Base-by-base conservation (phyloP, 2,329 filamentous ascomycete species). In the Graphium sp. region DNA sequence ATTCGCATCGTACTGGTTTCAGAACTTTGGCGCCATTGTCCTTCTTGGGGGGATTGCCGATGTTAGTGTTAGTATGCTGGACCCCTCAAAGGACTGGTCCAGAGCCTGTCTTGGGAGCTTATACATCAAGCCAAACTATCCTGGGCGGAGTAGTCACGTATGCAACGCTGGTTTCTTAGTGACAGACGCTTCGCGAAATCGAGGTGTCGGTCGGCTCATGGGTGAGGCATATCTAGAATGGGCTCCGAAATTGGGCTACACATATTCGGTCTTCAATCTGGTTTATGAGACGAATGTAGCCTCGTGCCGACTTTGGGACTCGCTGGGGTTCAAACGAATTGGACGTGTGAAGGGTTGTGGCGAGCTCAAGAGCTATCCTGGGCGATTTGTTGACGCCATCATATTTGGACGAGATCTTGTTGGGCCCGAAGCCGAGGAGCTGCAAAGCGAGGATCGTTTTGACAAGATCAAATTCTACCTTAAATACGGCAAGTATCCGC, bases 391-490 rank as follows among this genome's bases (percentile, higher is more conserved):
- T 35, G 76, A 82, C 51, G 77, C 74, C 44, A 80, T 82, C 48
- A 80, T 82, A 36, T 82, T 78, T 53, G 84, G 84, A 19, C 63
- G 70, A 30, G 71, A 75, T 41, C 55, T 72, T 35, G 56, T 54
- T 11, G 47, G 47, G 25, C 49, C 48, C 34, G 43, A 45, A 38
- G 78, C 51, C 26, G 35, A 33, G 12, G 31, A 31, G 17, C 29
- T 31, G 22, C 26, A 29, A 23, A 26, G 31, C 22, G 33, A 32
- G 8, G 33, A 33, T 16, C 81, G 89, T 41, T 95, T 95, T 61
- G 87, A 94, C 62, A 94, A 94, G 63, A 95, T 95, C 49, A 79
- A 85, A 46, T 95, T 81, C 61, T 95, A 95, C 55, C 73, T 95
- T 46, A 91, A 92, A 55, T 83, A 85, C 50, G 78, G 77, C 46